Evolutionary conservation across 139 green algal genomes (phyloP), one percentile per base, ranked within the genome.

Genomic region (Edaphochlamys debaryana): DNA sequence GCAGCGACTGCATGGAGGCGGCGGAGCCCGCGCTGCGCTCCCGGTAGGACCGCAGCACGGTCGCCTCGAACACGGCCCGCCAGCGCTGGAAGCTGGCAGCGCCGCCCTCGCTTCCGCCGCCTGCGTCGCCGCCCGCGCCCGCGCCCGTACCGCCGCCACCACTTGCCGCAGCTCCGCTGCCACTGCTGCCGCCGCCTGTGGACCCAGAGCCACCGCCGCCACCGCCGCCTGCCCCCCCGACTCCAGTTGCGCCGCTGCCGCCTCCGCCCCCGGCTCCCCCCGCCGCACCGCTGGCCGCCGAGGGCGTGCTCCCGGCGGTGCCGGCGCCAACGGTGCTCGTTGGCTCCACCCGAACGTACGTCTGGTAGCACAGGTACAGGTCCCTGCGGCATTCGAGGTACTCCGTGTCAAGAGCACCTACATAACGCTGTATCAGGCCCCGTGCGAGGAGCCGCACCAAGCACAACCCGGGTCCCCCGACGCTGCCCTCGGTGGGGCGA

Each of bases 301-400:
- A 4, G 4, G 13, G 17, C 52, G 13, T 23, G 19, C 19, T 29
- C 19, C 19, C 23, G 56, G 23, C 25, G 56, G 19, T n/a, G 23
- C 56, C 25, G 32, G n/a, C 32, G 42, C 13, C 45, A n/a, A 50
- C 60, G 34, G 13, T 30, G 1, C 5, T 42, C 2, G 0, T 29
- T 20, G 64, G 64, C 34, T 52, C 38, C 42, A 64, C 63, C 32
- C 62, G 6, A 4, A 54, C 32, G 60, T 82, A 82, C 1, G 7
- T 32, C 34, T 67, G 36, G 32, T 82, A 82, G 62, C 76, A 82
- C 4, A 73, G 63, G 41, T 82, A 82, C 42, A 82, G 76, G 30
- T 82, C 76, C 19, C n/a, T n/a, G n/a, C n/a, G n/a, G n/a, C n/a
- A n/a, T n/a, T n/a, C n/a, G n/a, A n/a, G n/a, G n/a, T n/a, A n/a